A percentile compares a stretch with the other conserved stretches of the same genome.
Conservation (phyloP, 2,329 filamentous ascomycete genomes). For the Sphaerostilbella broomeana region DNA sequence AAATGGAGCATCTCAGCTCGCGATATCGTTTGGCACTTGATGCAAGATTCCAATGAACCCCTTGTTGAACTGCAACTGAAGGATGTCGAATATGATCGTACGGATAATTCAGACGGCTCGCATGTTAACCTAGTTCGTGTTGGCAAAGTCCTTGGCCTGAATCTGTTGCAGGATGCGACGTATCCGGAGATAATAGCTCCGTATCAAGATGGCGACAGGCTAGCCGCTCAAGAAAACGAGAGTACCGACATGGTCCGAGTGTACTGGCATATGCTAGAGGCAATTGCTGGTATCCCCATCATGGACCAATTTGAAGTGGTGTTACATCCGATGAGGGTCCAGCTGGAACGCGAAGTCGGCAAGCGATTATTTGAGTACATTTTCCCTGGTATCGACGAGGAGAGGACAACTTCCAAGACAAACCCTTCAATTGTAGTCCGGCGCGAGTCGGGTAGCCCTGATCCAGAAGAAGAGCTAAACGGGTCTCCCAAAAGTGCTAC, state of each 20-base stretch:
- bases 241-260: slow-evolving; percentile 79
- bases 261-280: slow-evolving; percentile 97
- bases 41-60: slow-evolving; percentile 78
- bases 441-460: slow-evolving; percentile 26
- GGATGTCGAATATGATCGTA: slow-evolving; percentile 87
- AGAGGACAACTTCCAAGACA: slow-evolving; percentile 41
- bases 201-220: slow-evolving; percentile 64
- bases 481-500: slow-evolving; percentile 35
- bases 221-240: slow-evolving; percentile 32
- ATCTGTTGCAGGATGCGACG: slow-evolving; percentile 80
- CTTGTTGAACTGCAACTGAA: slow-evolving; percentile 89
- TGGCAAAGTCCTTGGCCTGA: slow-evolving; percentile 79
- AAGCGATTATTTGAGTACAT: slow-evolving; percentile 96
- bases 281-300: slow-evolving; percentile 93
- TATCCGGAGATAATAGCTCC: slow-evolving; percentile 96
- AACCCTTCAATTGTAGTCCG: slow-evolving; percentile 55
- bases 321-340: slow-evolving; percentile 85
- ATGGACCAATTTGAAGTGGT: slow-evolving; percentile 97
- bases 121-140: slow-evolving; percentile 90
- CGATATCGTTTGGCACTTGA: slow-evolving; percentile 95
- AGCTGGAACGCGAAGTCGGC: slow-evolving; percentile 86
- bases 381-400: slow-evolving; percentile 75
- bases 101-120: slow-evolving; percentile 93
- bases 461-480: slow-evolving; percentile 45
- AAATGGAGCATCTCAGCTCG: slow-evolving; percentile 91